phyloP scores from a whole-genome alignment of 78 protist genomes.

The Dictyostelium capitatum region DNA sequence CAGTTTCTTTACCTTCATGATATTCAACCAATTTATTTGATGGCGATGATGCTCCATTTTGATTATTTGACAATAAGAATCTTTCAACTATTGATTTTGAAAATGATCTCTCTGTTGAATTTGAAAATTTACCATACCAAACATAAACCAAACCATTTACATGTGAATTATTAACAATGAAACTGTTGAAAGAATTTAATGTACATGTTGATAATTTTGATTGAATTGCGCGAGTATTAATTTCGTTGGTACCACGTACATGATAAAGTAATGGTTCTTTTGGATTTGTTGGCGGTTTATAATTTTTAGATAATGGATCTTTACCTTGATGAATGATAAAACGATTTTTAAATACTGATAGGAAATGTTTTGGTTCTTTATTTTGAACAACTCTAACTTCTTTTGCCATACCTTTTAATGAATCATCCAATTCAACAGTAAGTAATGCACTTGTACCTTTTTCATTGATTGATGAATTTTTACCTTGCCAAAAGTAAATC shows the following conservation, averaged over 20 bases:
- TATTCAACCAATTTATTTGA: conserved; percentile 15
- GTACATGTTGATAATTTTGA: conserved; percentile 25
- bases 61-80: background rate
- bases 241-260: conserved; percentile 61
- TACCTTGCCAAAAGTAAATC: conserved; percentile 87
- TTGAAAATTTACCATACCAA: conserved; percentile 76
- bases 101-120: conserved; percentile 29
- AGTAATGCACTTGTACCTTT: conserved; percentile 83
- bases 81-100: conserved; percentile 31
- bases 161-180: background rate
- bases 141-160: background rate
- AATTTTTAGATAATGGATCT: conserved; percentile 64
- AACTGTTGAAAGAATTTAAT: conserved; percentile 39
- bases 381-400: conserved; percentile 87
- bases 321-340: conserved; percentile 70
- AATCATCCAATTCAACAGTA: conserved; percentile 85
- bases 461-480: conserved; percentile 77
- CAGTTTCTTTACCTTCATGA: conserved; percentile 60
- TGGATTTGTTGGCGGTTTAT: conserved; percentile 37
- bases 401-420: conserved; percentile 86
- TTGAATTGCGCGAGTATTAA: conserved; percentile 71
- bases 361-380: conserved; percentile 88
- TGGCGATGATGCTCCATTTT: background rate
- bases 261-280: conserved; percentile 61
- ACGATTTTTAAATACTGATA: conserved; percentile 63